Base-by-base conservation (phyloP, 495 filamentous ascomycete genomes). In the Penicillium pulvis region DNA sequence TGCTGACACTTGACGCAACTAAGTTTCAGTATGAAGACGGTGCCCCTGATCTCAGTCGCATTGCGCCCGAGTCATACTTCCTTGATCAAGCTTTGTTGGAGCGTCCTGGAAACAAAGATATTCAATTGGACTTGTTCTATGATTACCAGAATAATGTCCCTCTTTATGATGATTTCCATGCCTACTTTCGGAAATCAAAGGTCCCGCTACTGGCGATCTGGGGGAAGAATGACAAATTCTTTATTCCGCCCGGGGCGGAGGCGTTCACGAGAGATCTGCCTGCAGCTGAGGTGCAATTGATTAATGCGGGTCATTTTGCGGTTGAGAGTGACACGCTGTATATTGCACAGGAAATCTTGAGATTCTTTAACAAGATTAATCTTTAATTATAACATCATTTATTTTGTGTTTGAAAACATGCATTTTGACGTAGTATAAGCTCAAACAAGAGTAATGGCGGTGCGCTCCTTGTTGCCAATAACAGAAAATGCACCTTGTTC, bases 261-360 rank as follows among this genome's bases (percentile, higher is more conserved):
- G 85, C 85, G 1, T 89, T 81, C 54, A 81, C 75, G 61, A 75
- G 63, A 31, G 86, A 88, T 73, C 58, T 83, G 16, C 70, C 75
- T 24, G 67, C 78, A 8, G 74, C 81, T 11, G 78, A 85, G 65
- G 63, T 83, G 9, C 67, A 75, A 49, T 67, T 83, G 45, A 55
- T 87, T 46, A 83, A 90, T 69, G 81, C 78, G 0, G 83, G 83
- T 0, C 86, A 89, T 70, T 87, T 88, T 74, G 84, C 84, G 17
- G 65, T 84, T 1, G 84, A 88, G 74, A 84, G 72, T 2, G 75
- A 87, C 57, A 67, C 71, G 48, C 64, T 65, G 48, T 68, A 73
- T 61, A 79, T 88, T 68, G 83, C 78, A 5, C 49, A 53, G 41
- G 66, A 77, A 64, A 81, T 83, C 19, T 57, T 76, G 55, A 63